Conservation (phyloP, 306 rosid species). For the Cucumis sativus region DNA sequence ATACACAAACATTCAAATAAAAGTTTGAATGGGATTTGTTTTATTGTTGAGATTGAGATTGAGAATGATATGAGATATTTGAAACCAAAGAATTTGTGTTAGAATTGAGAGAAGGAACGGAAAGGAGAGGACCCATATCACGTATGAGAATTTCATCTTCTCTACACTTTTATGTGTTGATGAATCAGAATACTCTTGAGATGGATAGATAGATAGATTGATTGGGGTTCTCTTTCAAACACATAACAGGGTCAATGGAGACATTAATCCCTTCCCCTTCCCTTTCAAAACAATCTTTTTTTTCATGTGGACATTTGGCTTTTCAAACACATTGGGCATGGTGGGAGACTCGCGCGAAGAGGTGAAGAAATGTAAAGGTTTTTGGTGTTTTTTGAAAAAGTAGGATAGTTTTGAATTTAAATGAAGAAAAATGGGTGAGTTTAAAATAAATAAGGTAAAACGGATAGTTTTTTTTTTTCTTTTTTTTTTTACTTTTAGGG, state of each 20-base stretch:
- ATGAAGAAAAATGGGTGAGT: too few relatives aligned
- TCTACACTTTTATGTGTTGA: not conserved
- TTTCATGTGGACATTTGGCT: slow-evolving; percentile 1
- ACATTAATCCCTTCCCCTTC: not conserved
- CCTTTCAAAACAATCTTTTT: not conserved
- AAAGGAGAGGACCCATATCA: not conserved
- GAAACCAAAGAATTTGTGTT: not conserved
- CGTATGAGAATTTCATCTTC: not conserved
- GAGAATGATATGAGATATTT: not conserved
- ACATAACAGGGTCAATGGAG: not conserved
- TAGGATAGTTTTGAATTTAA: too few relatives aligned
- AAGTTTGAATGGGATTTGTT: not conserved
- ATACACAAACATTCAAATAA: too few relatives aligned
- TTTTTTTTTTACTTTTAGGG: too few relatives aligned
- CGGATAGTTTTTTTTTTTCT: too few relatives aligned
- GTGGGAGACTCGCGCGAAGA: too few relatives aligned
- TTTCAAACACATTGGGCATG: too few relatives aligned
- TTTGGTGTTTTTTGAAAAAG: too few relatives aligned
- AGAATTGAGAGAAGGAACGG: not conserved
- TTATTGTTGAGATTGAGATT: not conserved
- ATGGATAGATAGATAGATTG: not conserved
- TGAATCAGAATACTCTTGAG: not conserved
- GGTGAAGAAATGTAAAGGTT: too few relatives aligned
- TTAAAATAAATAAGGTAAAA: too few relatives aligned
- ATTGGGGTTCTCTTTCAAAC: not conserved